Evolutionary conservation across 2,329 filamentous ascomycete species (phyloP), one percentile per base, ranked within the genome.

Genomic region (Cercospora beticola): DNA sequence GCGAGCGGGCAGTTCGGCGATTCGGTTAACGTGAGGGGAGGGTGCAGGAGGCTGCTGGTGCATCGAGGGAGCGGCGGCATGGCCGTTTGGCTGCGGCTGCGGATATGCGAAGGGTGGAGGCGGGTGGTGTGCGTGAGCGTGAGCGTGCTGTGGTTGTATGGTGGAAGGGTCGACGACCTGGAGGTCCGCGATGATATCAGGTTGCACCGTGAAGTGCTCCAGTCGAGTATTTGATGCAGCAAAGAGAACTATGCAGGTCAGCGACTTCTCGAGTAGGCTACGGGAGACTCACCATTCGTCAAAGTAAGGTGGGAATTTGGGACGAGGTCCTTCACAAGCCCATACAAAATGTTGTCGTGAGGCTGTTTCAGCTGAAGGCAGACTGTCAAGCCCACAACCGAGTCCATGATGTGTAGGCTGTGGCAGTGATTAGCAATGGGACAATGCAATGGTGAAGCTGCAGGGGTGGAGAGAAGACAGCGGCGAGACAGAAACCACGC

Each of bases 361-460:
- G 86, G 85, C 63, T 90, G 90, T 74, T 86, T 87, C 71, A 95
- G 85, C 40, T 89, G 90, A 75, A 95, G 89, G 69, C 88, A 82
- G 81, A 95, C 92, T 69, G 90, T 88, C 79, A 92, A 86, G 70
- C 92, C 92, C 26, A 71, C 61, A 12, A 68, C 64, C 23, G 52
- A 46, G 7, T 54, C 70, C 71, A 72, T 72, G 23, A n/a, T 46
- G 62, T 6, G 54, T 33, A 57, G 52, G 18, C 52, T 43, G 54
- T 54, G 28, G 28, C 30, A 33, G 43, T 64, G 18, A 49, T 33
- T 54, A 64, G 60, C 33, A 62, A 62, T 62, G 60, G 36, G 26
- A 59, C 56, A 30, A 56, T 23, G n/a, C 30, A 36, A 36, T 10
- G 23, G 31, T 54, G 56, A 59, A 36, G 56, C 30, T 59, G 56